Percentiles rank a stretch among this genome's conserved stretches.
phyloP scores from a whole-genome alignment of 352 stramenopile species.

The Phytopythium cucurbitacearum region DNA sequence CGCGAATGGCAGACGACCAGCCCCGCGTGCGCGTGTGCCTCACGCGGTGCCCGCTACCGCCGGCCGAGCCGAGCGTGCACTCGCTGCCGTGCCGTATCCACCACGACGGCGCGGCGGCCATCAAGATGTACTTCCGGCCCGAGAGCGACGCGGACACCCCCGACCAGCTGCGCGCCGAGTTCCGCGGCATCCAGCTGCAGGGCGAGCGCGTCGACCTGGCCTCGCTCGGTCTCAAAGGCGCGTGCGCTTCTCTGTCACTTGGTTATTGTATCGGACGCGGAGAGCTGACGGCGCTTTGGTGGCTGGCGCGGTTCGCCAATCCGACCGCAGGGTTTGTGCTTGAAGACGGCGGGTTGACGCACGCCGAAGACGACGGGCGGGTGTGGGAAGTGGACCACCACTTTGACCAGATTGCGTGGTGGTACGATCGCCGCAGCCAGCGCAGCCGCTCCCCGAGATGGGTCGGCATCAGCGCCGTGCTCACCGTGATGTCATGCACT shows the following conservation, averaged over 20 bases:
- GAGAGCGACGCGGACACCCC: slow-evolving; percentile 5
- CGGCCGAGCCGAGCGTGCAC: slow-evolving; percentile 54
- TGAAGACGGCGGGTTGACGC: slow-evolving; percentile 53
- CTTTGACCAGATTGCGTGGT: slow-evolving; percentile 66
- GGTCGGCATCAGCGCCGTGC: too few relatives aligned
- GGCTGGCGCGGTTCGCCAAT: neutral
- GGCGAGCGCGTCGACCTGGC: slow-evolving; percentile 38
- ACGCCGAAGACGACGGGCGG: slow-evolving; percentile 52
- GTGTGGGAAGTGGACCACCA: slow-evolving; percentile 79
- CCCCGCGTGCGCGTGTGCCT: slow-evolving; percentile 43
- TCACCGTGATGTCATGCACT: slow-evolving; percentile 1
- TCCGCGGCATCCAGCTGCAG: slow-evolving; percentile 64
- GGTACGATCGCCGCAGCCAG: slow-evolving; percentile 22
- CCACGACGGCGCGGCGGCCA: slow-evolving; percentile 48
- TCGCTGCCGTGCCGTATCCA: slow-evolving; percentile 75
- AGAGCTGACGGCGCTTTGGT: neutral
- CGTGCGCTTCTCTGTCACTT: neutral
- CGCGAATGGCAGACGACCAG: slow-evolving; percentile 1
- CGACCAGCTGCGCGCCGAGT: slow-evolving; percentile 46
- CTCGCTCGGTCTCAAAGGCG: slow-evolving; percentile 46
- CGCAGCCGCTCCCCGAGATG: too few relatives aligned
- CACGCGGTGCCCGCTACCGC: slow-evolving; percentile 66
- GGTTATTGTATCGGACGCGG: neutral
- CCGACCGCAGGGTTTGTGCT: slow-evolving; percentile 45
- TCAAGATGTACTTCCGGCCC: slow-evolving; percentile 74